Conservation (phyloP, 2,329 filamentous ascomycete species). For the Phialophora chinensis region DNA sequence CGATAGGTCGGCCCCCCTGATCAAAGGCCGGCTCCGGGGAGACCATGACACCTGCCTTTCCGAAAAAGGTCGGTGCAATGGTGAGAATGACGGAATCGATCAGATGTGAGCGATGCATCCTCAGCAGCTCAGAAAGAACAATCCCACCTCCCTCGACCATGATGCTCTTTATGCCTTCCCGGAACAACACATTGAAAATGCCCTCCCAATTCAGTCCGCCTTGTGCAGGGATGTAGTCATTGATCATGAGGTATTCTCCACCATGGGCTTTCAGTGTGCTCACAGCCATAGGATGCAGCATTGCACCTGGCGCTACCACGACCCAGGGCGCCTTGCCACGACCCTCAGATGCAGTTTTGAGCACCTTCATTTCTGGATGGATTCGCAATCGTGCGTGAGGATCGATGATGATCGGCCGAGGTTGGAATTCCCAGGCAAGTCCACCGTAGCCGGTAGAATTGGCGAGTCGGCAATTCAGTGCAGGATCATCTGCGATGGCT, state of each 20-base stretch:
- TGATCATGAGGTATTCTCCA: constrained; percentile 53
- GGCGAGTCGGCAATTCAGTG: constrained; percentile 78
- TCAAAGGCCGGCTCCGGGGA: constrained; percentile 62
- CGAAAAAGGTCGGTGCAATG: constrained; percentile 89
- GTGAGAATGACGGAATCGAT: constrained; percentile 84
- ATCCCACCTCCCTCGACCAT: constrained; percentile 90
- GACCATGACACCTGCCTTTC: constrained; percentile 78
- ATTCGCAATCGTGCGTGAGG: constrained; percentile 76
- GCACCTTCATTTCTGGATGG: constrained; percentile 64
- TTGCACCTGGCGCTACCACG: constrained; percentile 58
- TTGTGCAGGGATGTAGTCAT: constrained; percentile 37
- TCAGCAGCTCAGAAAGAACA: constrained; percentile 82
- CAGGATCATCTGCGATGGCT: constrained; percentile 81
- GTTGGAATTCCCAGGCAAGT: constrained; percentile 62
- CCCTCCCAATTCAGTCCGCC: constrained; percentile 62
- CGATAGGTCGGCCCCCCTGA: constrained; percentile 63
- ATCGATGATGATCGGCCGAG: constrained; percentile 82
- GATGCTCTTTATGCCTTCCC: constrained; percentile 72
- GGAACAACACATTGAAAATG: constrained; percentile 64
- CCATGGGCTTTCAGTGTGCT: constrained; percentile 54
- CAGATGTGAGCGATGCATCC: constrained; percentile 63
- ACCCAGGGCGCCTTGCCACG: constrained; percentile 76
- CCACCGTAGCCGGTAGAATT: constrained; percentile 64
- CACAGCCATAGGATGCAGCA: constrained; percentile 55
- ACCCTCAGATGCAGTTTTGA: constrained; percentile 68